Base-by-base conservation (phyloP, 129 eudicot genomes). In the Helichrysum umbraculigerum region DNA sequence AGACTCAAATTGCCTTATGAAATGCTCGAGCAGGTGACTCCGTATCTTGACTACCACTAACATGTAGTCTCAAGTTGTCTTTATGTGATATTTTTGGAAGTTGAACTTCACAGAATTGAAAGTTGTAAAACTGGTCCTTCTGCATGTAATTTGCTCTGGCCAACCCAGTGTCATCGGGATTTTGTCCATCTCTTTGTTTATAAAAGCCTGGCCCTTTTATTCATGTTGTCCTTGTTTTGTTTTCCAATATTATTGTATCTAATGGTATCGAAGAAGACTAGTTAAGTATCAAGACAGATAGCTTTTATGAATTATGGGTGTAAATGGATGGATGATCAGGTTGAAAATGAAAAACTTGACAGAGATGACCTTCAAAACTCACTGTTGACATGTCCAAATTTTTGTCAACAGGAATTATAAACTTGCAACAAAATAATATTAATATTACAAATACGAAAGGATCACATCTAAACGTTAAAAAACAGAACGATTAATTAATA, bases 1-100 rank as follows among this genome's bases (percentile, higher is more conserved):
- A 91, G 98, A 76, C 77, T 94, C 39, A 76, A 75, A 70, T 81
- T 94, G 58, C 81, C 97, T 19, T 87, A 73, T 77, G 70, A 81
- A 4, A 85, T 73, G 85, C 56, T 87, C 4, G 74, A 86, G 78
- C 80, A 73, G 82, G 96, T 86, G 71, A 89, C 82, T 19, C 33
- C 87, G 72, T 91, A 87, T 73, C 83, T 91, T 39, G 84, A 81
- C 44, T 79, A 75, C 79, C 85, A 73, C 72, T 84, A n/a, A 28
- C 7, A 37, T 41, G 71, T 22, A 14, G 57, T 35, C 68, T 22
- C 17, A 11, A 65, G 57, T 54, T 34, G 20, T 50, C 15, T 20
- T 44, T 78, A 59, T 58, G 32, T 62, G 39, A 58, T 9, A 0
- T 16, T 56, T 67, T 41, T 32, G 20, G 22, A 32, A 32, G 69